phyloP scores from a whole-genome alignment of 768 basidiomycete genomes.

The Rhodotorula toruloides region DNA sequence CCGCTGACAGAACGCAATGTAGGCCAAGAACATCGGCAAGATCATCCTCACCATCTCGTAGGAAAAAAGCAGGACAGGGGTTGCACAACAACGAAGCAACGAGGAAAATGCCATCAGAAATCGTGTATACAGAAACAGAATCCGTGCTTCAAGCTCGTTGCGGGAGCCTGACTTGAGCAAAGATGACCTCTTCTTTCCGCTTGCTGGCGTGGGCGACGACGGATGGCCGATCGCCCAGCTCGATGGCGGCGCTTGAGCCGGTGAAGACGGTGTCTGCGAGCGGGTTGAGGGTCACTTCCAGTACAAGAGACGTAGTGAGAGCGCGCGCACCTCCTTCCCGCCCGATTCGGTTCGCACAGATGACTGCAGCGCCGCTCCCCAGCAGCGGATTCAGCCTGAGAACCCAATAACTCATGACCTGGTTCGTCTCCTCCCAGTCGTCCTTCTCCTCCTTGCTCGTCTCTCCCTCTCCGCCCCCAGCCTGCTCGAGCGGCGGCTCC shows the following conservation, averaged over 20 bases:
- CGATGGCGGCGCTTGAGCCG: slow-evolving; percentile 34
- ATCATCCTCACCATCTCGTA: slow-evolving; percentile 46
- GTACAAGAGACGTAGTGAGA: neutral
- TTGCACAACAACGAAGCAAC: too few species aligned
- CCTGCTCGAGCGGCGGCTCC: neutral
- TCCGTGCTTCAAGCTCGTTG: too few species aligned
- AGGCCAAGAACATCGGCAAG: slow-evolving; percentile 58
- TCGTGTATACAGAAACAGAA: too few species aligned
- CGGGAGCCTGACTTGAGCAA: neutral
- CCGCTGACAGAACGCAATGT: slow-evolving; percentile 64
- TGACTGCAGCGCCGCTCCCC: slow-evolving; percentile 29
- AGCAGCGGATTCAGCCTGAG: slow-evolving; percentile 28
- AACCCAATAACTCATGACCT: slow-evolving; percentile 37
- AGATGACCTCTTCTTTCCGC: slow-evolving; percentile 27
- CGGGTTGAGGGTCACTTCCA: neutral
- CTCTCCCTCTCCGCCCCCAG: too few species aligned
- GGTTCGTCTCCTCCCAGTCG: slow-evolving; percentile 20
- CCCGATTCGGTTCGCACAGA: slow-evolving; percentile 37
- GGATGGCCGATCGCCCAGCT: slow-evolving; percentile 18
- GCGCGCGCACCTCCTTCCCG: slow-evolving; percentile 35
- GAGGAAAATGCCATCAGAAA: too few species aligned
- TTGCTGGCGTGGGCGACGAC: slow-evolving; percentile 33
- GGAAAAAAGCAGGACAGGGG: too few species aligned
- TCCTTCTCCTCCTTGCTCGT: neutral
- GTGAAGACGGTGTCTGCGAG: slow-evolving; percentile 33